These are phyloP conservation scores for Bassia scoparia DNA, from an alignment of 148 eudicot genomes.

Conservation along the genomic window DNA sequence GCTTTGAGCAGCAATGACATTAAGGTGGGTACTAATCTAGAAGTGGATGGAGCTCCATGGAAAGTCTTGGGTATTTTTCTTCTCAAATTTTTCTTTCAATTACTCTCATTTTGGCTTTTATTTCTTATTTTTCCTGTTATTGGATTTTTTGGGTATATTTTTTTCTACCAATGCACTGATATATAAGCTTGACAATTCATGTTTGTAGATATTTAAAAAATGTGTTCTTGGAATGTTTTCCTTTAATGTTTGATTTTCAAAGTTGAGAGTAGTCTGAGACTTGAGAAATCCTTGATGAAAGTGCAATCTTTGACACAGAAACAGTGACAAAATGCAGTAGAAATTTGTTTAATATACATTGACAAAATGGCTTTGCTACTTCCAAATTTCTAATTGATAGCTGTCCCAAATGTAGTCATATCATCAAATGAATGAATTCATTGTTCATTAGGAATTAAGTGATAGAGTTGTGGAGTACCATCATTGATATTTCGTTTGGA, in stretches of 20 bases:
- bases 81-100: background rate
- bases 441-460: no score
- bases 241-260: background rate
- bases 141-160: background rate
- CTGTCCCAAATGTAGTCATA: no score
- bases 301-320: background rate
- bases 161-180: background rate
- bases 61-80: slow-evolving; percentile 59
- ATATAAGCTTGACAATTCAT: background rate
- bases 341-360: no score
- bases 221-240: background rate
- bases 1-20: slow-evolving; percentile 87
- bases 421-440: background rate
- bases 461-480: background rate
- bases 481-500: background rate
- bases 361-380: no score
- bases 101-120: background rate
- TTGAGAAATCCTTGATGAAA: background rate
- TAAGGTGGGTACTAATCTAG: slow-evolving; percentile 77
- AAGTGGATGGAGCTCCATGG: slow-evolving; percentile 94
- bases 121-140: background rate
- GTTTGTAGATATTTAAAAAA: slow-evolving; percentile 1
- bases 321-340: no score
- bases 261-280: no score
- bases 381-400: no score